Base-by-base conservation (phyloP, 2,329 filamentous ascomycete genomes). In the Cordyceps fumosorosea region DNA sequence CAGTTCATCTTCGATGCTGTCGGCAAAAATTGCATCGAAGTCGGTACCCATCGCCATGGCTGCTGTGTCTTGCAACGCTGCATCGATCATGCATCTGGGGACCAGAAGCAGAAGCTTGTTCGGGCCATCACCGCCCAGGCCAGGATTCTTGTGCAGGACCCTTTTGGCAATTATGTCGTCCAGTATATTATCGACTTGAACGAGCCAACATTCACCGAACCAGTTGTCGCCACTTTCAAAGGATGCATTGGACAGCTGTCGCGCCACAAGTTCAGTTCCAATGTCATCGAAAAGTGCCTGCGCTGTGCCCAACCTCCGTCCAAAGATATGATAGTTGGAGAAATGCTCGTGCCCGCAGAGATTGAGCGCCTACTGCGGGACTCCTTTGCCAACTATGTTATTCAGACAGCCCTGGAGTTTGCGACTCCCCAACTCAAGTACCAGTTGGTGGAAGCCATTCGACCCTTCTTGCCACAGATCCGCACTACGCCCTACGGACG, bases 191-290 rank as follows among this genome's bases (percentile, higher is more conserved):
- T 99, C 68, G 95, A 98, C 72, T 84, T 98, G 60, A 92, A 92
- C 67, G 92, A 99, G 72, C 82, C 89, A 14, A 81, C 81, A 68
- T 97, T 96, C 77, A 97, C 93, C 1, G 89, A 95, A 70, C 93
- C 93, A 3, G 81, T 99, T 47, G 95, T 96, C 64, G 80, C 83
- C 59, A 88, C 87, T 70, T 97, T 99, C 79, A 79, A 83, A 62
- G 89, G 89, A 69, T 82, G 81, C 80, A 90, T 85, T 79, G 89
- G 73, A 71, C 83, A 75, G 76, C 84, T 84, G 18, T 98, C 95
- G 6, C 93, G 92, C 73, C 95, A 99, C 80, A 99, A 99, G 77
- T 99, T 99, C 80, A 97, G 92, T 78, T 98, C 95, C 70, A 99
- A 99, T 69, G 95, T 99, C 63, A 93, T 99, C 66, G 95, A 99